Conservation (phyloP, 2,329 filamentous ascomycete genomes). For the Xylaria sp. region DNA sequence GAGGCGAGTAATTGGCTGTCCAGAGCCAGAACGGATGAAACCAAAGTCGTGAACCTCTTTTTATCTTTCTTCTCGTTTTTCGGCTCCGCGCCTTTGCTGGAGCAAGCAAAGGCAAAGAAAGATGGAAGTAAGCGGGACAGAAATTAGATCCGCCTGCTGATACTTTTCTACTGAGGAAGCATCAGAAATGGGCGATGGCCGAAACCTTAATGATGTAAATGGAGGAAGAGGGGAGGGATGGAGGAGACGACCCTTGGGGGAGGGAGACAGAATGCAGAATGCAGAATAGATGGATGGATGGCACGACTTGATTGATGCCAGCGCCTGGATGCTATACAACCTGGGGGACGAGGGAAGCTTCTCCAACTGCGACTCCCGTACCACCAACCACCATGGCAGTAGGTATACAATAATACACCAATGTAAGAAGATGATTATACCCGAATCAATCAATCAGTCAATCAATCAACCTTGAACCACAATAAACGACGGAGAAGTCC, state of each 20-base stretch:
- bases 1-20: constrained; percentile 6
- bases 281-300: background rate
- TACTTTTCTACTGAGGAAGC: constrained; percentile 17
- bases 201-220: constrained; percentile 37
- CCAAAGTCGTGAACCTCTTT: constrained; percentile 16
- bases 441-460: constrained; percentile 30
- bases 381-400: background rate
- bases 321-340: background rate
- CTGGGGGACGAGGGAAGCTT: background rate
- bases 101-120: constrained; percentile 4
- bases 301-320: constrained; percentile 16
- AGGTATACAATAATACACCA: background rate
- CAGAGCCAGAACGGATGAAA: constrained; percentile 16
- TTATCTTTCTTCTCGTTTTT: background rate
- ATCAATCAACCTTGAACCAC: no score
- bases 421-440: constrained; percentile 28
- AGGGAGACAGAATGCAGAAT: background rate
- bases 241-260: constrained; percentile 1
- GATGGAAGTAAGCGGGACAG: background rate
- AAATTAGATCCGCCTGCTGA: constrained; percentile 13
- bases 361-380: constrained; percentile 15
- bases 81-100: background rate
- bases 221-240: constrained; percentile 14
- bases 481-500: constrained; percentile 23
- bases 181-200: constrained; percentile 20